Evolutionary conservation across 768 basidiomycete genomes (phyloP).

Genomic region (Amanita fuliginea): DNA sequence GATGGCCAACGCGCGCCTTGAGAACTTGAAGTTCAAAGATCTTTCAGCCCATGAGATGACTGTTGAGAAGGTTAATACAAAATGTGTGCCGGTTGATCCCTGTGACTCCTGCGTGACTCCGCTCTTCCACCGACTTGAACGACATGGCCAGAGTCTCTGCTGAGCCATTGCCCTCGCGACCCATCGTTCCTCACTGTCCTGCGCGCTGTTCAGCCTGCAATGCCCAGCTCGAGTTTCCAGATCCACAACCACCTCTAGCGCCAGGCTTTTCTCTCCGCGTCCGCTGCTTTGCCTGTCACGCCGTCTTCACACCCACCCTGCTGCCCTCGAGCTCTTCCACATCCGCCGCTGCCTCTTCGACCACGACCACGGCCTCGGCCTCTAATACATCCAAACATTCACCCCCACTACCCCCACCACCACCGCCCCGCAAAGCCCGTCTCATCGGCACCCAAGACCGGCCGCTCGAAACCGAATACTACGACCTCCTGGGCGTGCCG

Average conservation of each 20-base stretch:
- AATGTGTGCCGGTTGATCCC: too few species aligned
- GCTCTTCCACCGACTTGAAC: too few species aligned
- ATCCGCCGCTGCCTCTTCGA: conserved; percentile 1
- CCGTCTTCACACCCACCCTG: conserved; percentile 21
- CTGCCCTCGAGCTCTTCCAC: too few species aligned
- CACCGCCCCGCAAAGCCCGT: conserved; percentile 37
- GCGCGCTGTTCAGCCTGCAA: conserved; percentile 52
- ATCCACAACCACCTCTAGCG: conserved; percentile 31
- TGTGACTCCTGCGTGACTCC: too few species aligned
- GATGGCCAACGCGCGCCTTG: too few species aligned
- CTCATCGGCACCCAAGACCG: conserved; percentile 86
- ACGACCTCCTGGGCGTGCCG: conserved; percentile 72
- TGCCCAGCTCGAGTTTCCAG: conserved; percentile 52
- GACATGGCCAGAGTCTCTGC: background rate
- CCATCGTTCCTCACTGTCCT: conserved; percentile 53
- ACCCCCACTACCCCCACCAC: conserved; percentile 10
- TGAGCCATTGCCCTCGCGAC: conserved; percentile 42
- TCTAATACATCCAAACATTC: background rate
- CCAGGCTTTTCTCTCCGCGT: conserved; percentile 50
- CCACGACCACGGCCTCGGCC: conserved; percentile 1
- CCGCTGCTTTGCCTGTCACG: conserved; percentile 60
- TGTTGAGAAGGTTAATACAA: too few species aligned
- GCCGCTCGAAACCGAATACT: conserved; percentile 86
- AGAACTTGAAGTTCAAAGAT: too few species aligned
- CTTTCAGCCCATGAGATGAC: too few species aligned